Evolutionary conservation across 2,329 filamentous ascomycete genomes (phyloP), one percentile per base, ranked within the genome.

Genomic region (Claviceps sp.): DNA sequence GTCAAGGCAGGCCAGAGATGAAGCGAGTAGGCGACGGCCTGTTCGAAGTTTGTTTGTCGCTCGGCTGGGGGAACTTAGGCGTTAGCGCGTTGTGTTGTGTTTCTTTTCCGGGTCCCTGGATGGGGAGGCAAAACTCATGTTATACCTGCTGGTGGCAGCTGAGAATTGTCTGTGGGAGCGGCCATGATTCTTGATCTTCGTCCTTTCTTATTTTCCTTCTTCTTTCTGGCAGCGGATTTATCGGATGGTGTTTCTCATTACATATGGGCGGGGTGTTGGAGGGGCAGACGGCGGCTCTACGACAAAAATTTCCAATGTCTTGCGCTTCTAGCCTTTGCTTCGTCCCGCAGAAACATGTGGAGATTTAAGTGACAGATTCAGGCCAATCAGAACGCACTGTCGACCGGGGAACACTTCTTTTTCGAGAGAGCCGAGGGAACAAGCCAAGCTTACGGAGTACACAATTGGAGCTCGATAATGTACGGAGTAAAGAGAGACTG

Each of bases 1-100:
- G 85, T 85, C 50, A 98, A 83, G 36, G 88, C 85, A 7, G 86
- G 83, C 93, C 93, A 98, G 63, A 86, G 79, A 72, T 90, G 82
- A 58, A 98, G 80, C 44, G 85, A 73, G 65, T 93, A 84, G 65
- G 88, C 88, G 60, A 96, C 85, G 63, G 82, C 86, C 62, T 93
- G 84, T 66, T 97, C 93, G 71, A 97, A 87, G 62, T 81, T 77
- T 57, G 75, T 68, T 63, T 83, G 76, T 60, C 76, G 76, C 60
- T 71, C 70, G 61, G 76, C 76, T 79, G 44, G 43, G 16, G n/a
- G 13, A 47, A 5, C 11, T 23, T 47, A 34, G 29, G 29, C 7
- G 23, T 48, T n/a, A 38, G 29, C 34, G 4, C 14, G 8, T 26
- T n/a, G 22, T n/a, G 6, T 4, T n/a, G 11, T 43, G 4, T 43